A percentile compares a stretch with the other conserved stretches of the same genome.
These are phyloP conservation scores for Haematococcus sp. DNA, from an alignment of 139 green algal species.

Conservation along the genomic window DNA sequence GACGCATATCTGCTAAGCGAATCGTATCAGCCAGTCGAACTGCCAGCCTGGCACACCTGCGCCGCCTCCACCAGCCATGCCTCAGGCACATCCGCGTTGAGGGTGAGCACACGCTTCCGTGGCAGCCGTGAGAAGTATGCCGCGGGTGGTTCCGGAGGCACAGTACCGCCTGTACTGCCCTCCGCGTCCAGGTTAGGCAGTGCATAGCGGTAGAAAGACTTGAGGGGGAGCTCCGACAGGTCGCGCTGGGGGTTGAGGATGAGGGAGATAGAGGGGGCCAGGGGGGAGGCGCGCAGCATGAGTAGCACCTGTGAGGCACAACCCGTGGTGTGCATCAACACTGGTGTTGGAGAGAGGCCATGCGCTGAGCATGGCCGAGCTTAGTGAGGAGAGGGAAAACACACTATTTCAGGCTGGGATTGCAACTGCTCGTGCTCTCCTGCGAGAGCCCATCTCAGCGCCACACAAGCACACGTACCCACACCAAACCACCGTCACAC, in stretches of 20 bases:
- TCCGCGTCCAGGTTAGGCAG: conserved; percentile 34
- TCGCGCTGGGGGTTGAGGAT: conserved; percentile 63
- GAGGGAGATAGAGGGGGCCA: conserved; percentile 33
- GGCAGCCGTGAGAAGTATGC: conserved; percentile 67
- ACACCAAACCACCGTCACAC: conserved; percentile 6
- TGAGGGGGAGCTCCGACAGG: conserved; percentile 82
- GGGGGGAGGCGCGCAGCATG: conserved; percentile 36
- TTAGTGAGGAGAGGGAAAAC: background rate
- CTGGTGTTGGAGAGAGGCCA: background rate
- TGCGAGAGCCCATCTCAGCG: background rate
- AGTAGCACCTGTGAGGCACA: conserved; percentile 43
- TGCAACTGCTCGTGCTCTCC: too few relatives aligned
- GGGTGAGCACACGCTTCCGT: conserved; percentile 70
- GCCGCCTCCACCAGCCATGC: conserved; percentile 86
- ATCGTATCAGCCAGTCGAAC: too few relatives aligned
- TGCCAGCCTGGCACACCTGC: too few relatives aligned
- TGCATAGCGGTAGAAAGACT: conserved; percentile 83
- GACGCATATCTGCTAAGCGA: too few relatives aligned
- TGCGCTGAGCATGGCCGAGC: background rate
- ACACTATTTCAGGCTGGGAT: too few relatives aligned
- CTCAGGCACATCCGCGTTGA: conserved; percentile 92
- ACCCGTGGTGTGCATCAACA: conserved; percentile 1
- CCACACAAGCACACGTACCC: background rate
- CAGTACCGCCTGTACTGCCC: background rate
- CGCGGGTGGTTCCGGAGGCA: conserved; percentile 17